Base-by-base conservation (phyloP, 1,284 basidiomycete species). In the Ceratobasidium papillatum region DNA sequence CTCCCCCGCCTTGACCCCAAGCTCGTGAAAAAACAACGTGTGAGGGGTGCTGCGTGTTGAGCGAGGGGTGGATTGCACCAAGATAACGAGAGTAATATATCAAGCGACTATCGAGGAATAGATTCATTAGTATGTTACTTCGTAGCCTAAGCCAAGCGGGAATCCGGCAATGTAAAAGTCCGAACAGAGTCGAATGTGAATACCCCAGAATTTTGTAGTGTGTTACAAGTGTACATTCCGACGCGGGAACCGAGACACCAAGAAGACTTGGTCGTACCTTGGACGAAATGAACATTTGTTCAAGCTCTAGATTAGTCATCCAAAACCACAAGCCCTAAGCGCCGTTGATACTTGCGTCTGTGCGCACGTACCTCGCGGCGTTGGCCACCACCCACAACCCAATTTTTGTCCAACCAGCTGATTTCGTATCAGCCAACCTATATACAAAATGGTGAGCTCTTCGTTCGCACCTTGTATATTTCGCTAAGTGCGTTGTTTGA, bases 281-380 rank as follows among this genome's bases (percentile, higher is more conserved):
- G 47, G n/a, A 30, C 52, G 25, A 54, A 54, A 54, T 54, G 52
- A 54, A 54, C 30, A 54, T 54, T 54, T 32, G 8, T 27, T 11
- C 11, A 11, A 11, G 30, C 1, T 1, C 27, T 9, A 25, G 27
- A 11, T 66, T 54, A 65, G 73, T 65, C 45, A 71, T 30, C 27
- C 32, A 38, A 22, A n/a, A 27, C 52, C 64, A 51, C 58, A 36
- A 38, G 58, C 19, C n/a, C 58, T 68, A 66, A 45, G 63, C 65
- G 65, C n/a, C n/a, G n/a, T 36, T 36, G 65, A 52, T 65, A 27
- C 47, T 65, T 65, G 47, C 19, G 45, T 22, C 41, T 32, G 34
- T 38, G 65, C 65, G 66, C 66, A 71, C 52, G 52, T 54, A 54
- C 52, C 66, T 58, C 66, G 66, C 52, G 52, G 66, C 66, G 52